These are phyloP conservation scores for Phytophthora agathidicida DNA, from an alignment of 352 stramenopile species.

Conservation along the genomic window DNA sequence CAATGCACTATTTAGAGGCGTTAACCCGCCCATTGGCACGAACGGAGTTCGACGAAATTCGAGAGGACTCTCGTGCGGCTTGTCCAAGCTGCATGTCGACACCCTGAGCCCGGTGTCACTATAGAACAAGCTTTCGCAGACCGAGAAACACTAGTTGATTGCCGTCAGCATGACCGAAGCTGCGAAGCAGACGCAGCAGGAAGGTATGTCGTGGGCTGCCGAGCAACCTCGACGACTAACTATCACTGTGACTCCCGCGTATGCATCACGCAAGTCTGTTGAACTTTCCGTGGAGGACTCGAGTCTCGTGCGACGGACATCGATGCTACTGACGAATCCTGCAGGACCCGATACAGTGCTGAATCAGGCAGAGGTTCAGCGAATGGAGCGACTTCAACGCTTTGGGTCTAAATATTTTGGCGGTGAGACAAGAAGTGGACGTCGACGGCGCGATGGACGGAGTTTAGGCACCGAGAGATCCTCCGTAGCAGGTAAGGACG, in stretches of 20 bases:
- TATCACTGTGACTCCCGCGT: constrained; percentile 25
- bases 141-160: no score
- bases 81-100: constrained; percentile 22
- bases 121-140: not conserved
- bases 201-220: constrained; percentile 14
- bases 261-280: constrained; percentile 25
- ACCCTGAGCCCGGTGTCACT: constrained; percentile 2
- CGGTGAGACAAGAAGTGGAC: not conserved
- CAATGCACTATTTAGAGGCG: constrained; percentile 22
- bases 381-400: constrained; percentile 42
- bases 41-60: no score
- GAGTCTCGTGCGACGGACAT: constrained; percentile 52
- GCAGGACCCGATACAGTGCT: constrained; percentile 43
- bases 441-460: constrained; percentile 10
- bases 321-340: constrained; percentile 53
- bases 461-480: constrained; percentile 4
- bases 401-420: constrained; percentile 51
- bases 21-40: no score
- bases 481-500: constrained; percentile 17
- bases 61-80: not conserved
- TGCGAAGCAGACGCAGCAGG: not conserved
- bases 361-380: constrained; percentile 46
- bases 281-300: constrained; percentile 52
- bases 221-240: constrained; percentile 29
- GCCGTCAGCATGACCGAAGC: constrained; percentile 2